A percentile compares a stretch with the other conserved stretches of the same genome.
Evolutionary conservation across 306 rosid species (phyloP).

Genomic region (Castanea sativa): DNA sequence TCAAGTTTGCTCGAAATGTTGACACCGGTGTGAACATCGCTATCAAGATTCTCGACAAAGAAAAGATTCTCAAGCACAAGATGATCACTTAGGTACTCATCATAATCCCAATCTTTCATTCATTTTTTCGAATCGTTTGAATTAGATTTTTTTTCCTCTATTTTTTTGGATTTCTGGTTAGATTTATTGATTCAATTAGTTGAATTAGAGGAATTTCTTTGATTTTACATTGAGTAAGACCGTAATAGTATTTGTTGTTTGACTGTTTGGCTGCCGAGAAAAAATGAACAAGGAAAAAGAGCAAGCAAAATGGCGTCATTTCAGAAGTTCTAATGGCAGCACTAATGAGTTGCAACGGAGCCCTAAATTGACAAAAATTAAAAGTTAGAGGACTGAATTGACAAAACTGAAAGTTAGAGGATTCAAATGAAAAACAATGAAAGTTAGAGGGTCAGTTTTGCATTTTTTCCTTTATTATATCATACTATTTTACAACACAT

Average conservation of each 20-base stretch:
- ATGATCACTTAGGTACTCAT: slow-evolving; percentile 71
- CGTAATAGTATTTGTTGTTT: not conserved
- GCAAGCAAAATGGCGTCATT: too few relatives aligned
- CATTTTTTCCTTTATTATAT: too few relatives aligned
- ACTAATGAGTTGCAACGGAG: too few relatives aligned
- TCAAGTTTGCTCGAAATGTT: slow-evolving; percentile 67
- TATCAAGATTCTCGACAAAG: slow-evolving; percentile 53
- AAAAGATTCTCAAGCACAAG: slow-evolving; percentile 79
- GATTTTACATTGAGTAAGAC: too few relatives aligned
- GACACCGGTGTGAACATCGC: slow-evolving; percentile 63
- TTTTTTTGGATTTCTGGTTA: too few relatives aligned
- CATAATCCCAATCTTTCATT: not conserved
- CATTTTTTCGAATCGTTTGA: not conserved
- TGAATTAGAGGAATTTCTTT: not conserved
- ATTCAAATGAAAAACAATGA: too few relatives aligned
- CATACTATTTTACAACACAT: too few relatives aligned
- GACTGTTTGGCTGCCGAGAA: slow-evolving; percentile 13
- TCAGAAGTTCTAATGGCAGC: too few relatives aligned
- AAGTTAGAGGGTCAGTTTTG: too few relatives aligned
- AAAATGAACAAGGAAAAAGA: not conserved
- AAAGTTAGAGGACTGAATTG: too few relatives aligned
- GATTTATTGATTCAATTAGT: not conserved
- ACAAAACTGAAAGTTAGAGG: too few relatives aligned
- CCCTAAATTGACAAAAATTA: too few relatives aligned
- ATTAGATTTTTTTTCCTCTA: not conserved